Percentiles rank a stretch among this genome's conserved stretches.
Evolutionary conservation across 2,329 filamentous ascomycete species (phyloP).

Genomic region (Colletotrichum melonis): DNA sequence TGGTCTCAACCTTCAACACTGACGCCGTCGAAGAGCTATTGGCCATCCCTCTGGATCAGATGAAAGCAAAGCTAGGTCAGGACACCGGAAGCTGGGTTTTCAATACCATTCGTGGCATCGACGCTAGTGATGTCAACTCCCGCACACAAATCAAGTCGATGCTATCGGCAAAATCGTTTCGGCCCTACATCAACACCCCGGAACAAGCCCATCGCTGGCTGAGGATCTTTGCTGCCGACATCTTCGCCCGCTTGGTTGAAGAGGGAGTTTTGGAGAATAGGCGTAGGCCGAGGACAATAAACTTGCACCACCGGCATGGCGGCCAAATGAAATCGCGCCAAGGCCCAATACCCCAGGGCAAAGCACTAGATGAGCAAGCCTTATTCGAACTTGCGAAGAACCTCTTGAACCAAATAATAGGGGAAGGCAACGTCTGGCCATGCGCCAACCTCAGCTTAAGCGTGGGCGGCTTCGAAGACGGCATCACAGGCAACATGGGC

Average conservation of each 20-base stretch:
- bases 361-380: conserved; percentile 75
- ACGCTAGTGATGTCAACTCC: conserved; percentile 88
- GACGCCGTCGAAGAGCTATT: conserved; percentile 83
- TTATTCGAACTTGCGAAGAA: conserved; percentile 82
- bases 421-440: conserved; percentile 86
- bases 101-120: conserved; percentile 85
- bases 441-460: conserved; percentile 91
- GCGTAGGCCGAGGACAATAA: conserved; percentile 86
- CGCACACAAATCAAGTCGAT: conserved; percentile 96
- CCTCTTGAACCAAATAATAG: conserved; percentile 80
- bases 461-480: conserved; percentile 93
- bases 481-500: conserved; percentile 83
- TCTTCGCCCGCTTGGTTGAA: conserved; percentile 88
- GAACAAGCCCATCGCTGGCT: conserved; percentile 90
- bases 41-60: conserved; percentile 76
- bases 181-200: conserved; percentile 80
- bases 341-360: conserved; percentile 81
- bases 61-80: conserved; percentile 83
- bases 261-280: conserved; percentile 91
- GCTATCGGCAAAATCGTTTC: conserved; percentile 95
- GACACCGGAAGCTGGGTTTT: conserved; percentile 90
- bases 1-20: conserved; percentile 83
- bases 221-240: conserved; percentile 90
- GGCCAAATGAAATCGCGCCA: conserved; percentile 81
- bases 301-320: conserved; percentile 82